Conservation (phyloP, 495 filamentous ascomycete genomes). For the Tuber indicum region DNA sequence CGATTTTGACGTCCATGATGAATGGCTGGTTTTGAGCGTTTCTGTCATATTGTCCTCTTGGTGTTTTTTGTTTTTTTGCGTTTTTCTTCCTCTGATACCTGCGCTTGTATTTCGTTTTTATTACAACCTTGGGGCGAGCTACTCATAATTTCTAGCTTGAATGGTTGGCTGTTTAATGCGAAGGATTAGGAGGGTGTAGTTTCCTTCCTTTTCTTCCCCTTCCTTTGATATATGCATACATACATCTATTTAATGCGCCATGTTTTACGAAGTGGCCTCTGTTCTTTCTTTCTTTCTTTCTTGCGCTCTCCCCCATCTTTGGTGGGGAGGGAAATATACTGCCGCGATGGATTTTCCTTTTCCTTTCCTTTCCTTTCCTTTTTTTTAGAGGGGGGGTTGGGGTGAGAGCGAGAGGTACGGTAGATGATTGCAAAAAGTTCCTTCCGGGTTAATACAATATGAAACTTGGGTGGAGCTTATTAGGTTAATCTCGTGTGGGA, state of each 20-base stretch:
- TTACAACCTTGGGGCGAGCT: background rate
- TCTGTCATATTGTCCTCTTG: background rate
- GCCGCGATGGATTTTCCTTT: background rate
- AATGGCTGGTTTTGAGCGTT: background rate
- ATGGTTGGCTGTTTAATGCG: background rate
- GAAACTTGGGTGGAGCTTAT: background rate
- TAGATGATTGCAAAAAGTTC: background rate
- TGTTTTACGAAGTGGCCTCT: background rate
- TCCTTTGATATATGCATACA: background rate
- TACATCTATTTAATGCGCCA: slow-evolving; percentile 5
- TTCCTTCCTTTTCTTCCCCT: background rate
- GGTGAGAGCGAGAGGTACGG: background rate
- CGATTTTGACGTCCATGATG: background rate
- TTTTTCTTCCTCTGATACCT: background rate
- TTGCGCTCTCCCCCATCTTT: background rate
- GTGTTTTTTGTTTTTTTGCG: background rate
- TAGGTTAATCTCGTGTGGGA: background rate
- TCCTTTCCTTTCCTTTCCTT: background rate
- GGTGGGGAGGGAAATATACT: background rate
- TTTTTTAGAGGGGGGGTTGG: background rate
- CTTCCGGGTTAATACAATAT: background rate
- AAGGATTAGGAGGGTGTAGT: background rate
- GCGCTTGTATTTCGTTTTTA: background rate
- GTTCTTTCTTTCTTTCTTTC: background rate
- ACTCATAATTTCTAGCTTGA: background rate